Base-by-base conservation (phyloP, 2,329 filamentous ascomycete species). In the Fusarium sp. region DNA sequence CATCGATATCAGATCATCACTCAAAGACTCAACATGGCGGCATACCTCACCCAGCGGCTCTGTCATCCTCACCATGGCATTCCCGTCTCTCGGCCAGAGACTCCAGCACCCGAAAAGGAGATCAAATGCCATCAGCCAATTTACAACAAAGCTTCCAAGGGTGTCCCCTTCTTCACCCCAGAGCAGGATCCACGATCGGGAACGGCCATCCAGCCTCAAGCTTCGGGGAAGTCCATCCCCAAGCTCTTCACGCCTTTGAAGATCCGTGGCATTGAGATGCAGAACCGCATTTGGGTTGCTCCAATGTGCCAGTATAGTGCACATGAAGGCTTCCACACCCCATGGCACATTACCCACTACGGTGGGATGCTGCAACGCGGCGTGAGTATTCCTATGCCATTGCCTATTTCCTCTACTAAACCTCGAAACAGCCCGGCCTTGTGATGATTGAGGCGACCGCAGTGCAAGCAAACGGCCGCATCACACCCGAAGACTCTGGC, bases 271-370 rank as follows among this genome's bases (percentile, higher is more conserved):
- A 68, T 86, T 22, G 82, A 80, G 15, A 77, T 88, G 72, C 84
- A 81, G 33, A 88, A 88, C 71, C 85, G 86, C 15, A 83, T 88
- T 65, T 82, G 85, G 73, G 74, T 86, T 22, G 82, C 84, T 32
- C 86, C 86, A 2, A 82, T 88, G 78, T 88, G 86, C 69, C 85
- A 87, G 73, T 87, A 86, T 72, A 84, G 81, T 6, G 81, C 85
- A 3, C 76, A 83, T 32, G 81, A 86, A 43, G 84, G 94, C 11
- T 92, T 94, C 79, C 87, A 90, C 72, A 94, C 91, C 0, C 84
- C 89, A 69, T 95, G 92, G 92, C 93, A 95, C 80, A 81, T 92
- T 38, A 90, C 93, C 3, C 93, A 95, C 76, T 85, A 94, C 33
- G 93, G 93, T 20, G 92, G 92, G 22, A 94, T 95, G 73, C 85